phyloP scores from a whole-genome alignment of 1,284 basidiomycete genomes.

The Rhodotorula sp. region DNA sequence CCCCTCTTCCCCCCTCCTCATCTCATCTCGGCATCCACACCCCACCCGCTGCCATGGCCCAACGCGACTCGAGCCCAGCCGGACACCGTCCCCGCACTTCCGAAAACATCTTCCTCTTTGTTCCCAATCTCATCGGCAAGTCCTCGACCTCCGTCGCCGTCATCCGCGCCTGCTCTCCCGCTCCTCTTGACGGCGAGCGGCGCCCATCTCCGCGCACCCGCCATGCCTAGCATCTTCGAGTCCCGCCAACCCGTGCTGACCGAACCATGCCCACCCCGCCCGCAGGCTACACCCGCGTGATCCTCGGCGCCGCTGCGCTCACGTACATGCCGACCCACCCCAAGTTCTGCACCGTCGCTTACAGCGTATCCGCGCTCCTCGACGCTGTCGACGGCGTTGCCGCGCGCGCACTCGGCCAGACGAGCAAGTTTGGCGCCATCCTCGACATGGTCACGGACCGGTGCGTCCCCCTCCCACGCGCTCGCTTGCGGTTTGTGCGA shows the following conservation, averaged over 20 bases:
- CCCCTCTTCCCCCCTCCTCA: not conserved
- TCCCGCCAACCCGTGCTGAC: no score
- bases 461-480: slow-evolving; percentile 56
- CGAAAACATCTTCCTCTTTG: slow-evolving; percentile 94
- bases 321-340: slow-evolving; percentile 95
- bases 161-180: no score
- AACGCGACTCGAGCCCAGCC: not conserved
- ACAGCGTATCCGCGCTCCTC: slow-evolving; percentile 88
- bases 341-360: slow-evolving; percentile 85
- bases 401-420: slow-evolving; percentile 84
- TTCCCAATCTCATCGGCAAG: slow-evolving; percentile 92
- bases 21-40: not conserved
- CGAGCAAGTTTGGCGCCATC: slow-evolving; percentile 95
- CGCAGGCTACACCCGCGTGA: slow-evolving; percentile 83
- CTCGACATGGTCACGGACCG: slow-evolving; percentile 99
- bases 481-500: not conserved
- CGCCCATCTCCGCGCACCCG: no score
- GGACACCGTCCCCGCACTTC: slow-evolving; percentile 19
- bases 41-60: not conserved
- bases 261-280: not conserved
- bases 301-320: slow-evolving; percentile 85
- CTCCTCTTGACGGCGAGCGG: no score
- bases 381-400: slow-evolving; percentile 95
- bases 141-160: slow-evolving; percentile 38
- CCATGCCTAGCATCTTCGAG: no score